Conservation (phyloP, 2,329 filamentous ascomycete genomes). For the Nigrograna mackinnonii region DNA sequence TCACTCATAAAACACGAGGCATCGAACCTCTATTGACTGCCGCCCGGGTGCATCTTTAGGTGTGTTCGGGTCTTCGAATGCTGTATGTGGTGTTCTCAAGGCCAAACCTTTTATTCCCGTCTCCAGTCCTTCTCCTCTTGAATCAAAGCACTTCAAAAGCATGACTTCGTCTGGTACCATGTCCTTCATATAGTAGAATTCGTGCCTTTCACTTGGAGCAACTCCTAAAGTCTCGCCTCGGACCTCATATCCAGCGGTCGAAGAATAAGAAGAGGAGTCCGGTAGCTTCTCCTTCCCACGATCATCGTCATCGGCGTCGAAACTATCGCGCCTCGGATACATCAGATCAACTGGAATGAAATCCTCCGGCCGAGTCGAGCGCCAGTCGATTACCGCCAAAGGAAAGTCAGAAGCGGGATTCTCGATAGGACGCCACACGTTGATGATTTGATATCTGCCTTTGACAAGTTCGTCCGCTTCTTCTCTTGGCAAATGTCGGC, state of each 20-base stretch:
- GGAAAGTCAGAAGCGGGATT: slow-evolving; percentile 68
- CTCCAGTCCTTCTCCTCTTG: slow-evolving; percentile 45
- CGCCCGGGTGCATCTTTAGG: slow-evolving; percentile 53
- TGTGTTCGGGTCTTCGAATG: slow-evolving; percentile 58
- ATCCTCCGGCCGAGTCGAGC: slow-evolving; percentile 60
- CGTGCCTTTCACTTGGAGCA: slow-evolving; percentile 59
- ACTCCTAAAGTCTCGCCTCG: slow-evolving; percentile 67
- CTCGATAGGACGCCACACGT: slow-evolving; percentile 71
- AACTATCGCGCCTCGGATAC: slow-evolving; percentile 57
- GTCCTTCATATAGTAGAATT: slow-evolving; percentile 69
- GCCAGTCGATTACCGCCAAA: slow-evolving; percentile 69
- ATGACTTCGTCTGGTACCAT: slow-evolving; percentile 63
- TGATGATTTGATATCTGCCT: slow-evolving; percentile 68
- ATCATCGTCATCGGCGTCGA: slow-evolving; percentile 53
- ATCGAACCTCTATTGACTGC: slow-evolving; percentile 68
- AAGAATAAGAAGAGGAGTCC: slow-evolving; percentile 48
- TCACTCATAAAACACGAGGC: slow-evolving; percentile 65
- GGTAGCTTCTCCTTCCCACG: slow-evolving; percentile 62
- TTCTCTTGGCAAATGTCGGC: slow-evolving; percentile 59
- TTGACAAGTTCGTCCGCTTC: slow-evolving; percentile 62
- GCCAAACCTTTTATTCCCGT: slow-evolving; percentile 45
- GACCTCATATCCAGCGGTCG: slow-evolving; percentile 64
- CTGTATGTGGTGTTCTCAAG: slow-evolving; percentile 67
- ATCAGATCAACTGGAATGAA: slow-evolving; percentile 65
- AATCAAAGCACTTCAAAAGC: slow-evolving; percentile 57